phyloP scores from a whole-genome alignment of 2,329 filamentous ascomycete genomes.

The Epichloe sibirici region DNA sequence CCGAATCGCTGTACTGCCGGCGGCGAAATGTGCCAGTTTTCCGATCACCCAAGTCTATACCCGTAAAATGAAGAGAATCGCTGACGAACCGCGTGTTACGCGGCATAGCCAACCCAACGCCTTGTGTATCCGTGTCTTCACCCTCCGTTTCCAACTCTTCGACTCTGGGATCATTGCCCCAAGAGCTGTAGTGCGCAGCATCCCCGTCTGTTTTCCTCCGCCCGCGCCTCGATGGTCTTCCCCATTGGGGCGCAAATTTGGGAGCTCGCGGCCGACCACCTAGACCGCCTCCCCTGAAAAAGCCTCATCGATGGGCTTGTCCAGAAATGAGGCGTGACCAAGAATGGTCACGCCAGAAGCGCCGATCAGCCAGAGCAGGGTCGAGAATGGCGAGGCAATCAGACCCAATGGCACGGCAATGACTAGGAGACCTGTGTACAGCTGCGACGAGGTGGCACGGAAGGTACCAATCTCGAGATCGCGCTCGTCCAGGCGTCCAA shows the following conservation, averaged over 20 bases:
- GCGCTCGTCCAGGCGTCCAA: conserved; percentile 77
- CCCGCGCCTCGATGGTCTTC: conserved; percentile 96
- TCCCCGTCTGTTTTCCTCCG: conserved; percentile 47
- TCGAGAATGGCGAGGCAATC: conserved; percentile 71
- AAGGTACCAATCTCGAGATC: conserved; percentile 80
- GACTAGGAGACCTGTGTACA: conserved; percentile 80
- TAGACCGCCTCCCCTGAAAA: conserved; percentile 99
- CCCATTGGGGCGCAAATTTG: conserved; percentile 84
- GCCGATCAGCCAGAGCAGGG: conserved; percentile 89
- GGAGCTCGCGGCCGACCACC: conserved; percentile 99
- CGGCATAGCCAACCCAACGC: conserved; percentile 35
- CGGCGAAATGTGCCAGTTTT: conserved; percentile 26
- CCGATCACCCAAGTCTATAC: conserved; percentile 40
- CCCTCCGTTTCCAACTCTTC: conserved; percentile 57
- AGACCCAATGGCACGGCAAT: conserved; percentile 76
- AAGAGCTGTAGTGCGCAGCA: conserved; percentile 25
- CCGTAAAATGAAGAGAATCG: conserved; percentile 50
- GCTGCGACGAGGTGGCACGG: conserved; percentile 77
- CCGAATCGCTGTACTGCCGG: conserved; percentile 18
- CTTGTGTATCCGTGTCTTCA: conserved; percentile 42
- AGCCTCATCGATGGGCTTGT: conserved; percentile 99
- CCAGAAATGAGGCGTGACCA: conserved; percentile 89
- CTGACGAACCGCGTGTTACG: conserved; percentile 40
- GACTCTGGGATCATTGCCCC: conserved; percentile 32
- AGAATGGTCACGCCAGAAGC: conserved; percentile 88